Conservation (phyloP, 2,329 filamentous ascomycete species). For the Trichophyton benhamiae region DNA sequence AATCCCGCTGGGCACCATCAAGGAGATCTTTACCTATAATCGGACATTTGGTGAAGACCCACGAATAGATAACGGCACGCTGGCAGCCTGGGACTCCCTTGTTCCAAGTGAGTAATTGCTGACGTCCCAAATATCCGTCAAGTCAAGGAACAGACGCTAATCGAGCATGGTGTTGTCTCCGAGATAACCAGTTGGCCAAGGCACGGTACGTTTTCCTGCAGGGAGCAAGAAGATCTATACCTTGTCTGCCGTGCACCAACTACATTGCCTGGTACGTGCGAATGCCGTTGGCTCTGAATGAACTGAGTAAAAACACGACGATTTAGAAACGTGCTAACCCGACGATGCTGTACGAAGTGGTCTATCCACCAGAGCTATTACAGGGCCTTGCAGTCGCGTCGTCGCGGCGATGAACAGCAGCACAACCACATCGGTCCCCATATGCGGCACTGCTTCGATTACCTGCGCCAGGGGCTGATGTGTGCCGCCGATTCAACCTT, state of each 20-base stretch:
- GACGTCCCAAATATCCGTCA: not conserved
- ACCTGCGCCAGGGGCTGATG: constrained; percentile 1
- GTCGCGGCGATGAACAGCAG: not conserved
- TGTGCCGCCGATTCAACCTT: constrained; percentile 3
- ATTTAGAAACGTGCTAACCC: no score
- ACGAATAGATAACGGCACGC: not conserved
- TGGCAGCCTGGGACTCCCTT: not conserved
- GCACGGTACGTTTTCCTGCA: not conserved
- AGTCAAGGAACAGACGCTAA: not conserved
- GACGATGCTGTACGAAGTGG: not conserved
- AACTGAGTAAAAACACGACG: no score
- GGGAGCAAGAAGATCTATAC: not conserved
- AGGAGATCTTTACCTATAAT: not conserved
- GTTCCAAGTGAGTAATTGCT: not conserved
- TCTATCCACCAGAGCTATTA: not conserved
- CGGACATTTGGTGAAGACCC: not conserved
- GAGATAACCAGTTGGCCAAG: not conserved
- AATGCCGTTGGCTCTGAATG: no score
- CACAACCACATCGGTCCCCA: not conserved
- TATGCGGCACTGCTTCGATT: constrained; percentile 4
- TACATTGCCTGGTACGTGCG: not conserved
- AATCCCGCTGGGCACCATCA: not conserved
- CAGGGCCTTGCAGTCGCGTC: not conserved
- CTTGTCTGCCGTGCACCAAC: not conserved
- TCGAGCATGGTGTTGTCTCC: not conserved